phyloP scores from a whole-genome alignment of 495 filamentous ascomycete species.

The Penicillium soppii region DNA sequence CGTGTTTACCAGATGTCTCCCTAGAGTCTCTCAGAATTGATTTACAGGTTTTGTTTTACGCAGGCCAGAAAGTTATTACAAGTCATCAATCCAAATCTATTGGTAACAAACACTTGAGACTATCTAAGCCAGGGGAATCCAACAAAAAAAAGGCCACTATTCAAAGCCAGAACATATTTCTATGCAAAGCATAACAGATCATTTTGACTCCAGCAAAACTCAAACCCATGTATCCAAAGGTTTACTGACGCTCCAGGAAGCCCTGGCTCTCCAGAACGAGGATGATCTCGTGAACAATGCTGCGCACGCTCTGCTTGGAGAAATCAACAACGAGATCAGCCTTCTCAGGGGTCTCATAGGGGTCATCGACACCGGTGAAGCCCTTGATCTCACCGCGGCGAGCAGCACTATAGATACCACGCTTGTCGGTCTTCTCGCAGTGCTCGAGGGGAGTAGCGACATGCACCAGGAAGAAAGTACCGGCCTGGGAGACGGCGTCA shows the following conservation, averaged over 20 bases:
- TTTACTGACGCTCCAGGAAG: conserved; percentile 52
- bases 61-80: neutral
- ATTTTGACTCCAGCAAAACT: conserved; percentile 14
- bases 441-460: conserved; percentile 89
- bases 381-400: conserved; percentile 92
- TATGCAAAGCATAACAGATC: conserved; percentile 15
- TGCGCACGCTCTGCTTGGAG: conserved; percentile 83
- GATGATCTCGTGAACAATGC: conserved; percentile 95
- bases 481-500: conserved; percentile 81
- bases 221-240: conserved; percentile 8
- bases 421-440: conserved; percentile 93
- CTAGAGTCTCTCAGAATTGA: neutral
- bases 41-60: neutral
- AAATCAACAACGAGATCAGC: conserved; percentile 81
- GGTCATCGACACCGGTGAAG: conserved; percentile 98
- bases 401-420: conserved; percentile 83
- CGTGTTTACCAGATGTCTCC: no score
- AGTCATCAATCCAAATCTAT: conserved; percentile 7
- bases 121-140: conserved; percentile 30
- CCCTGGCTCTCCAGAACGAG: conserved; percentile 87
- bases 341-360: conserved; percentile 85
- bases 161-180: conserved; percentile 20
- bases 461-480: conserved; percentile 91
- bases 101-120: conserved; percentile 5
- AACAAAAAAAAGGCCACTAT: conserved; percentile 17